Evolutionary conservation across 2,329 filamentous ascomycete species (phyloP).

Genomic region (Zalaria obscura): DNA sequence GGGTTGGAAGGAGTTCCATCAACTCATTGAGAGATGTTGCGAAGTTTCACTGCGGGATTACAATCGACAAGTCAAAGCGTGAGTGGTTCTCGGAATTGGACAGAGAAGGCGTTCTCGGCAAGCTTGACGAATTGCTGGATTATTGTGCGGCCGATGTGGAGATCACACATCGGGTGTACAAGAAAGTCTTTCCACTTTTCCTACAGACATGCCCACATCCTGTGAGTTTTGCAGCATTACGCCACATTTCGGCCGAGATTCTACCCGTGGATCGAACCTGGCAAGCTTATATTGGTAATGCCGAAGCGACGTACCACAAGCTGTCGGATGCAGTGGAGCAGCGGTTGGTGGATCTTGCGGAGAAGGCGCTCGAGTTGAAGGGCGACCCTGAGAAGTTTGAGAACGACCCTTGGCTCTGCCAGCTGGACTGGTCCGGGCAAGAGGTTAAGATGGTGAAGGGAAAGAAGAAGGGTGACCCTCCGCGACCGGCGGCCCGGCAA

Average conservation of each 20-base stretch:
- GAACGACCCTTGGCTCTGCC: conserved; percentile 78
- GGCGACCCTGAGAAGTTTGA: conserved; percentile 53
- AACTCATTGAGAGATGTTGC: conserved; percentile 93
- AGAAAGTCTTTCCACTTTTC: conserved; percentile 83
- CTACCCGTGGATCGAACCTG: conserved; percentile 79
- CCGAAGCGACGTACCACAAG: conserved; percentile 70
- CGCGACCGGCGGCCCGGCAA: conserved; percentile 64
- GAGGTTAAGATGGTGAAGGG: conserved; percentile 83
- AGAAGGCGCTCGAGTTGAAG: conserved; percentile 65
- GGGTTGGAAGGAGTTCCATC: conserved; percentile 87
- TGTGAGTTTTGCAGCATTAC: conserved; percentile 86
- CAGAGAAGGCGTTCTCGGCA: conserved; percentile 51
- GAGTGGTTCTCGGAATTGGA: conserved; percentile 78
- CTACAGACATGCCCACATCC: conserved; percentile 85
- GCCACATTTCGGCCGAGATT: conserved; percentile 88
- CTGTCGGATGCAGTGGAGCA: conserved; percentile 66
- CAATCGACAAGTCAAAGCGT: conserved; percentile 77
- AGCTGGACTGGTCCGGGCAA: conserved; percentile 92
- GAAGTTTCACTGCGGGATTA: conserved; percentile 84
- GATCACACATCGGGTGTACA: conserved; percentile 87
- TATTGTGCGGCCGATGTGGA: conserved; percentile 93
- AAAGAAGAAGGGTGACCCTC: conserved; percentile 72
- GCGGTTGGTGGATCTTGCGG: conserved; percentile 56
- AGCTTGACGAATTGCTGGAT: conserved; percentile 70
- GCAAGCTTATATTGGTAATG: conserved; percentile 69